Base-by-base conservation (phyloP, 306 rosid genomes). In the Geum urbanum region DNA sequence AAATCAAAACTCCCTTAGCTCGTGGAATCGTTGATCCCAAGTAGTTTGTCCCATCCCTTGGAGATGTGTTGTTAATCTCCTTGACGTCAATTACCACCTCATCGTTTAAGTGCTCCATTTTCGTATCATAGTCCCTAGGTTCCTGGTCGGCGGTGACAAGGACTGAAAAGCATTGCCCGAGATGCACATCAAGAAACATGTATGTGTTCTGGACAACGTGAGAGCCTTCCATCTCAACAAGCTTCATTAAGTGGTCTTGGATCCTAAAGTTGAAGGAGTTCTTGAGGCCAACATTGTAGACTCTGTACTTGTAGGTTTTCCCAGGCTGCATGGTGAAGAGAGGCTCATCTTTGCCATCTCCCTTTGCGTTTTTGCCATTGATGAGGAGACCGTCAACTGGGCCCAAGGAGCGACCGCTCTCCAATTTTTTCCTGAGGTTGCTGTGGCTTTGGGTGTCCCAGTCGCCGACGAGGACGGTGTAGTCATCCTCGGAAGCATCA, bases 211-310 rank as follows among this genome's bases (percentile, higher is more conserved):
- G 92, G 0, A 89, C 87, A 2, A 80, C 73, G 79, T 89, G 96
- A 1, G 96, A 89, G 1, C 96, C 96, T 72, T 89, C 96, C 87
- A 86, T 22, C 45, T 89, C 92, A 0, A 86, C 92, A 0, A 89
- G 76, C 51, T 43, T 77, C 87, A 89, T 19, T 1, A 77, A 66
- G 49, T 89, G 96, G 9, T 67, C 74, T 67, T 89, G 96, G 66
- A 89, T 76, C 15, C 88, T 78, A 75, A 89, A 84, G 67, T 89
- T 89, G 27, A 89, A 73, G 11, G 96, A 75, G 59, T 79, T 76
- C 58, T 86, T 84, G 1, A 85, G 62, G 3, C 96, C 96, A 7
- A 81, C 88, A 10, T 89, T 89, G 82, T 92, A 89, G 39, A 89
- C 57, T 35, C 92, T 74, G 22, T 77, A 86, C 39, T 86, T 89